Evolutionary conservation across 2,329 filamentous ascomycete genomes (phyloP).

Genomic region (Diaporthe citrichinensis): DNA sequence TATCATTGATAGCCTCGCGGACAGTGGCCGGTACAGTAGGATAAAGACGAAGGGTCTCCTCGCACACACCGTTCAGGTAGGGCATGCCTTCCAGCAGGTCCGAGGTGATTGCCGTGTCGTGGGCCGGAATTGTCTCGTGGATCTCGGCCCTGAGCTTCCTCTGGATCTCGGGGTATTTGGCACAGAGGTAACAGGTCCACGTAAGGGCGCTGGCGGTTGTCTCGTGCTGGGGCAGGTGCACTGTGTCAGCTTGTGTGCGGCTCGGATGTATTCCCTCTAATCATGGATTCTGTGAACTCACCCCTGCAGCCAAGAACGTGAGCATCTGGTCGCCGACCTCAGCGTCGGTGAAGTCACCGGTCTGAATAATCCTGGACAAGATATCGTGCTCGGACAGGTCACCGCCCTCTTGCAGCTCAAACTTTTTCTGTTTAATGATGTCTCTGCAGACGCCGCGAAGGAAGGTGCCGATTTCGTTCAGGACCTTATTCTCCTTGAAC

Average conservation of each 20-base stretch:
- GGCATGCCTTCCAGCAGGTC: slow-evolving; percentile 37
- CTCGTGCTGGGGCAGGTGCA: slow-evolving; percentile 24
- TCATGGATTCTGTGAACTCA: background rate
- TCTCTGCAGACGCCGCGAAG: slow-evolving; percentile 33
- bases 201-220: slow-evolving; percentile 36
- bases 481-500: slow-evolving; percentile 30
- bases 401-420: slow-evolving; percentile 24
- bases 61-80: slow-evolving; percentile 37
- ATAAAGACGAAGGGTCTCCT: slow-evolving; percentile 32
- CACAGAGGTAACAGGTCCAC: slow-evolving; percentile 38
- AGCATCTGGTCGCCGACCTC: slow-evolving; percentile 38
- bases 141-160: slow-evolving; percentile 34
- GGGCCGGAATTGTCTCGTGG: slow-evolving; percentile 15
- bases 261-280: background rate
- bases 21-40: slow-evolving; percentile 4
- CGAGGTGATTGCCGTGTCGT: slow-evolving; percentile 20
- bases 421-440: slow-evolving; percentile 35
- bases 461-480: slow-evolving; percentile 36
- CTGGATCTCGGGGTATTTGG: slow-evolving; percentile 37
- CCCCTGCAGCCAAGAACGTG: slow-evolving; percentile 35
- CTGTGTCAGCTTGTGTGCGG: background rate
- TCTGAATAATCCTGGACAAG: slow-evolving; percentile 37
- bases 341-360: slow-evolving; percentile 35
- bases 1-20: slow-evolving; percentile 5
- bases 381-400: slow-evolving; percentile 38